A percentile compares a stretch with the other conserved stretches of the same genome.
Evolutionary conservation across 306 rosid species (phyloP).

Genomic region (Elaeagnus macrophylla): DNA sequence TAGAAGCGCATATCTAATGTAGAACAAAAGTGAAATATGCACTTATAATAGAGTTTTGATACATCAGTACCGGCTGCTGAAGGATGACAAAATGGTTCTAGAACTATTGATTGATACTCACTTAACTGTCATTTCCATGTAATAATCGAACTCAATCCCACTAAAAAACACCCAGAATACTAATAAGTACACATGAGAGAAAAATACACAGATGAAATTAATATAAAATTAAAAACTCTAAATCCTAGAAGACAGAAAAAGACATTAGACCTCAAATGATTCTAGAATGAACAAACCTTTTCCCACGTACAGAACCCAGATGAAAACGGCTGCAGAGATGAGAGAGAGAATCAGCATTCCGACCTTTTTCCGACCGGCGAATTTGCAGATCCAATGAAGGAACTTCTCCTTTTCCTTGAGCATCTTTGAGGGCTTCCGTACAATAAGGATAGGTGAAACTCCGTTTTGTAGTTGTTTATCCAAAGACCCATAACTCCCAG

Average conservation of each 20-base stretch:
- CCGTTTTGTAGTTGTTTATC: constrained; percentile 66
- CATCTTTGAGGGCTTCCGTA: constrained; percentile 72
- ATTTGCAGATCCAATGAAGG: constrained; percentile 74
- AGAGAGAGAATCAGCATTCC: constrained; percentile 79
- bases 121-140: not conserved
- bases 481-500: constrained; percentile 72
- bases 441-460: constrained; percentile 49
- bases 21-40: too few relatives aligned
- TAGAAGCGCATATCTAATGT: too few relatives aligned
- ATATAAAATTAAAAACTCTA: too few relatives aligned
- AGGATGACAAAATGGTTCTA: not conserved
- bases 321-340: constrained; percentile 71
- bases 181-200: too few relatives aligned
- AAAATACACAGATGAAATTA: too few relatives aligned
- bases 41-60: too few relatives aligned
- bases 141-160: constrained; percentile 3
- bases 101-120: not conserved
- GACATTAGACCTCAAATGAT: not conserved
- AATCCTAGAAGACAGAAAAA: too few relatives aligned
- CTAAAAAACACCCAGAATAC: not conserved
- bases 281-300: constrained; percentile 49
- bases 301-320: constrained; percentile 73
- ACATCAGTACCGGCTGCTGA: not conserved
- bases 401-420: constrained; percentile 67
- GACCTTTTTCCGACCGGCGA: constrained; percentile 72